These are phyloP conservation scores for Herpetomonas muscarum DNA, from an alignment of 208 protist genomes.

Conservation along the genomic window DNA sequence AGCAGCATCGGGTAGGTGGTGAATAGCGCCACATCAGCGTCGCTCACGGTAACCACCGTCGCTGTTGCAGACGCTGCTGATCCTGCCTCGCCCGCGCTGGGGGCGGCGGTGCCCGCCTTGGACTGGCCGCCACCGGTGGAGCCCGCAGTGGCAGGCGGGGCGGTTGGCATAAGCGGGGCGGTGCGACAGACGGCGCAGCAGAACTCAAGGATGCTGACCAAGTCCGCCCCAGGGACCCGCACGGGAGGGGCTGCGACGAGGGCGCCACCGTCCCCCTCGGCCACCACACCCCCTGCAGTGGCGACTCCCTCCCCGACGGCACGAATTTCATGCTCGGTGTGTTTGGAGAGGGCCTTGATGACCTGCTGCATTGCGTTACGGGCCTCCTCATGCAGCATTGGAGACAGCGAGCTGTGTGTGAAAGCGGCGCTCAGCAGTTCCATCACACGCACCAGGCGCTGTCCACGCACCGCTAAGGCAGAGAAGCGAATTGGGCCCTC, in stretches of 20 bases:
- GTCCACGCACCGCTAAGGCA: slow-evolving; percentile 37
- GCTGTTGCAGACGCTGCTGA: not conserved
- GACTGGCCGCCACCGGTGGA: not conserved
- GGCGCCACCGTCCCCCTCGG: not conserved
- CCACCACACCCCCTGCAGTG: not conserved
- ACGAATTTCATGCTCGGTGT: slow-evolving; percentile 23
- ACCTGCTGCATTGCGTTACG: slow-evolving; percentile 44
- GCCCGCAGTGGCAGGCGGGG: too few species aligned
- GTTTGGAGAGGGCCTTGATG: slow-evolving; percentile 53
- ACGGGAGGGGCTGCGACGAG: too few species aligned
- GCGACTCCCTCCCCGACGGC: too few species aligned
- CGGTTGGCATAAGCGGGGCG: not conserved
- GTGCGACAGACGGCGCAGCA: not conserved
- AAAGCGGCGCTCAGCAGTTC: slow-evolving; percentile 48
- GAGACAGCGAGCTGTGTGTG: slow-evolving; percentile 23
- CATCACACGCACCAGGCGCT: slow-evolving; percentile 37
- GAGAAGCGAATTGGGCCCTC: too few species aligned
- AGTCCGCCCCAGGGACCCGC: not conserved
- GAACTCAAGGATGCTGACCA: not conserved
- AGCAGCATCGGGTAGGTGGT: slow-evolving; percentile 23
- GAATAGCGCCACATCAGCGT: slow-evolving; percentile 6
- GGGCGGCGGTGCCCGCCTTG: not conserved
- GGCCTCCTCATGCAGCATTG: slow-evolving; percentile 42
- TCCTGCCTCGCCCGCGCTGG: not conserved
- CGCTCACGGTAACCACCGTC: not conserved